Conservation (phyloP, 176 grass and related monocot species). For the Raddia guianensis region DNA sequence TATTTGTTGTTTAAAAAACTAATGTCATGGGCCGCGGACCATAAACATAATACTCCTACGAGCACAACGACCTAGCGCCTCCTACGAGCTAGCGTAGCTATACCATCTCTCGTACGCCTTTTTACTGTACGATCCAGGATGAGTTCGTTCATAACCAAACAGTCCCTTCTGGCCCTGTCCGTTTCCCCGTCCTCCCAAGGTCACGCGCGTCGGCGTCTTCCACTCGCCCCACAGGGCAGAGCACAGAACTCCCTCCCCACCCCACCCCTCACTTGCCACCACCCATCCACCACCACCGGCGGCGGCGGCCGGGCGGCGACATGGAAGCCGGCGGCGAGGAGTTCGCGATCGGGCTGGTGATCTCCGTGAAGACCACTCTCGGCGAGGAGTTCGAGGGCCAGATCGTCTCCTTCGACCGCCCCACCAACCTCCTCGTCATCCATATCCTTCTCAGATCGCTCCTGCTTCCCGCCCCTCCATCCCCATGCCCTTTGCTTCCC, state of each 20-base stretch:
- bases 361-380: constrained; percentile 76
- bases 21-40: too few relatives aligned
- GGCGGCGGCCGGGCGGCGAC: constrained; percentile 44
- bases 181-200: background rate
- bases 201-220: constrained; percentile 15
- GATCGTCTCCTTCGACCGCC: constrained; percentile 89
- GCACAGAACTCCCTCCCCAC: constrained; percentile 2
- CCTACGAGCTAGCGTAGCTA: too few relatives aligned
- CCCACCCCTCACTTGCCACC: constrained; percentile 10
- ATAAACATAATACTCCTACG: too few relatives aligned
- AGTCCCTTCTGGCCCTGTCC: background rate
- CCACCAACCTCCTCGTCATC: constrained; percentile 85
- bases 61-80: too few relatives aligned
- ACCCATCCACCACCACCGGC: background rate
- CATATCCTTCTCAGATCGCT: constrained; percentile 79
- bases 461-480: background rate
- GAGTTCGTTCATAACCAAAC: too few relatives aligned
- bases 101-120: too few relatives aligned
- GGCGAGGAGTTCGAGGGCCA: constrained; percentile 87
- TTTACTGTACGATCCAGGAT: too few relatives aligned
- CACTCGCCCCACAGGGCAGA: constrained; percentile 18
- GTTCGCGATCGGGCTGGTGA: constrained; percentile 76
- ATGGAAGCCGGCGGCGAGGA: constrained; percentile 76
- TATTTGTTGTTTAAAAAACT: too few relatives aligned
- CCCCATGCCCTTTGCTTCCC: background rate